A percentile compares a stretch with the other conserved stretches of the same genome.
These are phyloP conservation scores for Phlyctochytrium arcticum DNA, from an alignment of 192 early-diverging fungal genomes.

Conservation along the genomic window DNA sequence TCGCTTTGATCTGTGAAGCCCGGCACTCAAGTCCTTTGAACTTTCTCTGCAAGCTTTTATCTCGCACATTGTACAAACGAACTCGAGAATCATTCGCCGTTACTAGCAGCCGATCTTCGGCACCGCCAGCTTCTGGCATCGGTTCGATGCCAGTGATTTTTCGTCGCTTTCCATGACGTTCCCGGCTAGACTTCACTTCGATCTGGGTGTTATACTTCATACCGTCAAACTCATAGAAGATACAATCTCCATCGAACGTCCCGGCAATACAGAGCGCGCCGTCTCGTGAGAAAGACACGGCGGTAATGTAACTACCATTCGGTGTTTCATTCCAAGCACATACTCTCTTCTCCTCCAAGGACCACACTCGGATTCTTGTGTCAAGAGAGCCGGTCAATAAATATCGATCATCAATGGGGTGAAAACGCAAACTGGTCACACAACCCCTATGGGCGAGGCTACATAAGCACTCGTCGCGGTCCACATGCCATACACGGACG, in stretches of 20 bases:
- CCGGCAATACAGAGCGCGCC: slow-evolving; percentile 73
- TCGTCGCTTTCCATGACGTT: slow-evolving; percentile 56
- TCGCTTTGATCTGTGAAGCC: slow-evolving; percentile 68
- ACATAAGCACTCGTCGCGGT: slow-evolving; percentile 67
- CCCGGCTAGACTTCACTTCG: slow-evolving; percentile 56
- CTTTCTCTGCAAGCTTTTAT: slow-evolving; percentile 72
- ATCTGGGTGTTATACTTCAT: slow-evolving; percentile 83
- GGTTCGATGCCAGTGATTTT: slow-evolving; percentile 83
- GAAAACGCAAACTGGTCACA: slow-evolving; percentile 76
- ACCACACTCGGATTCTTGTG: slow-evolving; percentile 77
- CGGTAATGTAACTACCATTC: slow-evolving; percentile 69
- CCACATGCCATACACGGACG: slow-evolving; percentile 82
- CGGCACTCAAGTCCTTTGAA: slow-evolving; percentile 76
- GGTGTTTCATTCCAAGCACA: slow-evolving; percentile 71
- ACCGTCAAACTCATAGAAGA: slow-evolving; percentile 79
- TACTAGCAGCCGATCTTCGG: slow-evolving; percentile 64
- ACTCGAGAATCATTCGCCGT: slow-evolving; percentile 81
- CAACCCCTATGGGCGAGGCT: slow-evolving; percentile 74
- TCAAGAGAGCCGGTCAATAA: slow-evolving; percentile 80
- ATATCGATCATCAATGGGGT: slow-evolving; percentile 76
- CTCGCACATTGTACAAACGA: slow-evolving; percentile 70
- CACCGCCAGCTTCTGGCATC: slow-evolving; percentile 38
- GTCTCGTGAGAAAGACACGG: slow-evolving; percentile 70
- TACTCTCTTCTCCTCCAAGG: slow-evolving; percentile 74
- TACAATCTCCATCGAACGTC: slow-evolving; percentile 68